phyloP scores from a whole-genome alignment of 345 rosid genomes.

The Hibiscus trionum region DNA sequence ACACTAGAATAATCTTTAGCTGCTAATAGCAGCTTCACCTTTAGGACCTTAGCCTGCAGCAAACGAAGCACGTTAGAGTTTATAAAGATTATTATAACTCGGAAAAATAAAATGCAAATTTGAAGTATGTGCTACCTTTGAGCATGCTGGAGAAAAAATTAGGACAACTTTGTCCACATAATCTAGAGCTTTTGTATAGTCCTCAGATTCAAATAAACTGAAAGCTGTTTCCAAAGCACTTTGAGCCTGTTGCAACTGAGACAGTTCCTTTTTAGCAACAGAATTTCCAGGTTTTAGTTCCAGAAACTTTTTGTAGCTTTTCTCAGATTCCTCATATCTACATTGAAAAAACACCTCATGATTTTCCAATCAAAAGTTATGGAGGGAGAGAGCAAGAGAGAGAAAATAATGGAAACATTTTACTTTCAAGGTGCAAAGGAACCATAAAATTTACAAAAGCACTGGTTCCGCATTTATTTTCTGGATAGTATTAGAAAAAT shows the following conservation, averaged over 20 bases:
- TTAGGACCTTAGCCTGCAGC: slow-evolving; percentile 77
- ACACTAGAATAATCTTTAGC: slow-evolving; percentile 70
- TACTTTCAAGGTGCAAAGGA: slow-evolving; percentile 3
- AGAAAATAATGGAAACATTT: neutral
- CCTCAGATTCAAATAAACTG: slow-evolving; percentile 59
- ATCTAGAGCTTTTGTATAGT: slow-evolving; percentile 62
- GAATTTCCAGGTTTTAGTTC: slow-evolving; percentile 64
- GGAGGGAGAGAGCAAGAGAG: neutral
- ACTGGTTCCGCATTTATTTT: neutral
- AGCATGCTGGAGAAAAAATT: slow-evolving; percentile 89
- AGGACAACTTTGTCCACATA: slow-evolving; percentile 85
- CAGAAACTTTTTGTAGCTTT: slow-evolving; percentile 55
- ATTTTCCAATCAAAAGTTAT: slow-evolving; percentile 24
- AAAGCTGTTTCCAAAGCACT: slow-evolving; percentile 72
- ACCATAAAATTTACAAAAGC: neutral
- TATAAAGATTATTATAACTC: slow-evolving; percentile 4
- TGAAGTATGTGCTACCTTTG: slow-evolving; percentile 43
- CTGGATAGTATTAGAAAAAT: neutral
- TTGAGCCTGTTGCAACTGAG: slow-evolving; percentile 81
- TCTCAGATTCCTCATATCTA: slow-evolving; percentile 88
- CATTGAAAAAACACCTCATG: slow-evolving; percentile 27
- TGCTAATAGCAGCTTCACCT: slow-evolving; percentile 65
- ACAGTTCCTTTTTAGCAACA: slow-evolving; percentile 82
- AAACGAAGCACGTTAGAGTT: slow-evolving; percentile 1
- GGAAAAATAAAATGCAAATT: neutral